These are phyloP conservation scores for Aureobasidium zeae DNA, from an alignment of 2,329 filamentous ascomycete genomes.

Conservation along the genomic window DNA sequence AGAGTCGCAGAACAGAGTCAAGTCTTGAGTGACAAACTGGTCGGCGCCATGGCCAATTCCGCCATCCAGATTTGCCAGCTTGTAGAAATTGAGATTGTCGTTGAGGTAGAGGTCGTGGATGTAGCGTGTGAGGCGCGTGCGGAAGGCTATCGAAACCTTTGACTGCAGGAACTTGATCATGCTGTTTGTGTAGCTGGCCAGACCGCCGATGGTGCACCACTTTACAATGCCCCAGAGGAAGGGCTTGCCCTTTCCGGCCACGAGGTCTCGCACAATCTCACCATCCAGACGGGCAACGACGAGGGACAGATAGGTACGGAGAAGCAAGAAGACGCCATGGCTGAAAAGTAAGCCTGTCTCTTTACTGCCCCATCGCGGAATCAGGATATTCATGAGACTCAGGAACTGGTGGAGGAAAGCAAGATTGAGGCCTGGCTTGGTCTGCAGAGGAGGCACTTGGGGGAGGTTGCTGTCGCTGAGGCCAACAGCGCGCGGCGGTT, in stretches of 20 bases:
- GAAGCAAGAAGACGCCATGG: slow-evolving; percentile 79
- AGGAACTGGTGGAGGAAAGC: slow-evolving; percentile 96
- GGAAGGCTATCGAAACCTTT: slow-evolving; percentile 96
- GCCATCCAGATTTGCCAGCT: slow-evolving; percentile 83
- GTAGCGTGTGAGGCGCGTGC: slow-evolving; percentile 86
- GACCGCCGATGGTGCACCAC: slow-evolving; percentile 88
- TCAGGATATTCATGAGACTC: slow-evolving; percentile 94
- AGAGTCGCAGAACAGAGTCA: slow-evolving; percentile 88
- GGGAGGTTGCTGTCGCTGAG: slow-evolving; percentile 54
- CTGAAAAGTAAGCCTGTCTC: slow-evolving; percentile 84
- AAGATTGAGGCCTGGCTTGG: slow-evolving; percentile 87
- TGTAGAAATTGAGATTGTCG: slow-evolving; percentile 93
- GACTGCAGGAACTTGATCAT: slow-evolving; percentile 99
- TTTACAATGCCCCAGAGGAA: slow-evolving; percentile 86
- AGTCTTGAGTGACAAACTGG: slow-evolving; percentile 94
- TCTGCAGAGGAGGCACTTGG: slow-evolving; percentile 74
- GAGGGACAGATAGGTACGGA: slow-evolving; percentile 87
- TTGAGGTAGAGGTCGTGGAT: slow-evolving; percentile 96
- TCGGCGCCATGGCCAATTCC: slow-evolving; percentile 87
- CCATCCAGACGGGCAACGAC: slow-evolving; percentile 89
- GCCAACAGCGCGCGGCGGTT: slow-evolving; percentile 75
- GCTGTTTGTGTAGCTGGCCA: slow-evolving; percentile 94
- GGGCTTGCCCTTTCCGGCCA: slow-evolving; percentile 82
- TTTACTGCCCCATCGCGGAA: slow-evolving; percentile 90
- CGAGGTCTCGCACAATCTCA: slow-evolving; percentile 89